These are phyloP conservation scores for Chiua virens DNA, from an alignment of 768 basidiomycete genomes.

Conservation along the genomic window DNA sequence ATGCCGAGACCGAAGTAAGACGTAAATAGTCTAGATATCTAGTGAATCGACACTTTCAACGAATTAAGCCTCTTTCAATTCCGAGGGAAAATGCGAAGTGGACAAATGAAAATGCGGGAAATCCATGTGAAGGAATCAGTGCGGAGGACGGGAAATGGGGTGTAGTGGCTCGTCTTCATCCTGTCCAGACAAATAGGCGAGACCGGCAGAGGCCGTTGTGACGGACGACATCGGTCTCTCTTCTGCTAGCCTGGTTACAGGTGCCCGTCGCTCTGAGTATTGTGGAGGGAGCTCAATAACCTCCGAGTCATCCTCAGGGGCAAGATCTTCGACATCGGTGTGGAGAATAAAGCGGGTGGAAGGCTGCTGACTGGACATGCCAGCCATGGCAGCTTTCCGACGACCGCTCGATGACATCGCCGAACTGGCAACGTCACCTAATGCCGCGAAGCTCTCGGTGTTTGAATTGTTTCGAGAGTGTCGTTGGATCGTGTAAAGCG, in stretches of 20 bases:
- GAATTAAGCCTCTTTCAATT: neutral
- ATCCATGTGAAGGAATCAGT: constrained; percentile 3
- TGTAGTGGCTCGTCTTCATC: constrained; percentile 2
- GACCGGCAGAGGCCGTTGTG: neutral
- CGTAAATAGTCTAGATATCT: constrained; percentile 7
- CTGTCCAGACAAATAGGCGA: constrained; percentile 10
- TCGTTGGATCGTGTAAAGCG: neutral
- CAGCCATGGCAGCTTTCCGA: constrained; percentile 59
- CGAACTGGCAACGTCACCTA: constrained; percentile 20
- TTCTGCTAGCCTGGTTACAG: constrained; percentile 1
- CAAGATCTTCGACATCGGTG: constrained; percentile 63
- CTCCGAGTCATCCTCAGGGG: constrained; percentile 46
- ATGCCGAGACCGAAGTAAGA: neutral
- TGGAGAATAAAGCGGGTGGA: constrained; percentile 64
- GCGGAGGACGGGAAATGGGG: constrained; percentile 2
- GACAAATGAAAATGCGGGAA: constrained; percentile 1
- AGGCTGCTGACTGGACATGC: constrained; percentile 36
- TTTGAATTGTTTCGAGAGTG: constrained; percentile 24
- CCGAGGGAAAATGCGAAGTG: neutral
- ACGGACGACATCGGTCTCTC: constrained; percentile 15
- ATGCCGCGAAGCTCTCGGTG: constrained; percentile 16
- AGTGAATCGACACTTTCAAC: neutral
- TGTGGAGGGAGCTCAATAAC: constrained; percentile 76
- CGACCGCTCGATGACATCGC: constrained; percentile 41
- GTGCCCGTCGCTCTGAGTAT: constrained; percentile 54